A percentile compares a stretch with the other conserved stretches of the same genome.
phyloP scores from a whole-genome alignment of 2,329 filamentous ascomycete genomes.

The Fusarium pilosicola region DNA sequence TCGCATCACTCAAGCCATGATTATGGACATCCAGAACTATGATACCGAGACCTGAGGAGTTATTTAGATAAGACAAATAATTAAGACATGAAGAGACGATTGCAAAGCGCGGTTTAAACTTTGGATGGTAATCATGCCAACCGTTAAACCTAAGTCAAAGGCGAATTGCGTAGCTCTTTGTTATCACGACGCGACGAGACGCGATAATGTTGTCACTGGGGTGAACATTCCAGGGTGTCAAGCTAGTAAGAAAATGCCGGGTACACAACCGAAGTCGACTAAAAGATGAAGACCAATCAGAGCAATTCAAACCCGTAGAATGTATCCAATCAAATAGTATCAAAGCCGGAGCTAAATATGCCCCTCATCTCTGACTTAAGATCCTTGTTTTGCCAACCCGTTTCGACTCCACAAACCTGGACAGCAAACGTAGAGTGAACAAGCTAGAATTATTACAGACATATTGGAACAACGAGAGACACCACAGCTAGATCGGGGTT shows the following conservation, averaged over 20 bases:
- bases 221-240: neutral
- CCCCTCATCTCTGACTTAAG: neutral
- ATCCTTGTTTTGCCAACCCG: neutral
- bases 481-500: neutral
- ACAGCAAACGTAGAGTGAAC: neutral
- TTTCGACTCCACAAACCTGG: neutral
- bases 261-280: neutral
- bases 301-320: neutral
- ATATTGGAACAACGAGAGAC: neutral
- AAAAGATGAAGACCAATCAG: neutral
- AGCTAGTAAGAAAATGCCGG: neutral
- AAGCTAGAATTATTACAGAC: neutral
- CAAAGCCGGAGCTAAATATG: constrained; percentile 24
- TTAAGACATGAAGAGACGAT: neutral
- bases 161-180: neutral
- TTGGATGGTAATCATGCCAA: neutral
- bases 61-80: neutral
- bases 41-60: neutral
- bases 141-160: no score
- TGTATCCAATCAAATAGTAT: neutral
- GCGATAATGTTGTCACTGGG: neutral
- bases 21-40: constrained; percentile 33
- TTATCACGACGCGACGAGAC: neutral
- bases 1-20: constrained; percentile 35
- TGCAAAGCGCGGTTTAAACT: neutral